Evolutionary conservation across 768 basidiomycete genomes (phyloP).

Genomic region (Heimioporus sp.): DNA sequence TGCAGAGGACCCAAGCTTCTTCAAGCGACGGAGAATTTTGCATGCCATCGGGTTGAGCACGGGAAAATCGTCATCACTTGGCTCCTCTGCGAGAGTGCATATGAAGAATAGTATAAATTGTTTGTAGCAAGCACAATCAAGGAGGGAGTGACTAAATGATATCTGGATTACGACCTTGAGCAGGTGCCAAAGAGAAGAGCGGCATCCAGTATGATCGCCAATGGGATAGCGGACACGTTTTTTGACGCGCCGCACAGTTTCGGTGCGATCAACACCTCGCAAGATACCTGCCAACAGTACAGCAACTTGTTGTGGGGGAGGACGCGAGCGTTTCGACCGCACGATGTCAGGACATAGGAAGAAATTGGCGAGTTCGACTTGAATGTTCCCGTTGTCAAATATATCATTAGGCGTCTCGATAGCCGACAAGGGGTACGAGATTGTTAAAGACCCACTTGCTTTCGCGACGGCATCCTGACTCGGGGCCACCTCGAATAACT

Average conservation of each 20-base stretch:
- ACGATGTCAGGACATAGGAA: too few species aligned
- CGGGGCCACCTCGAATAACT: constrained; percentile 43
- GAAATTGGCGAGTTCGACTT: constrained; percentile 15
- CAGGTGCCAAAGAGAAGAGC: not conserved
- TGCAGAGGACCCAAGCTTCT: constrained; percentile 13
- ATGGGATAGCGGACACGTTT: too few species aligned
- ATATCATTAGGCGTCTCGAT: constrained; percentile 7
- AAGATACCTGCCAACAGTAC: too few species aligned
- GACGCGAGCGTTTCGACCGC: too few species aligned
- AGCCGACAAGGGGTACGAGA: constrained; percentile 21
- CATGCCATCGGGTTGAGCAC: constrained; percentile 24
- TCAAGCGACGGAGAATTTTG: constrained; percentile 17
- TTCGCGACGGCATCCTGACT: too few species aligned
- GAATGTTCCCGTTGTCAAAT: constrained; percentile 11
- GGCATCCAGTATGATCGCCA: not conserved
- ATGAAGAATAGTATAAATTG: constrained; percentile 45
- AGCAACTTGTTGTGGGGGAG: too few species aligned
- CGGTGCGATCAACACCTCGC: too few species aligned
- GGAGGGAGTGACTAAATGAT: constrained; percentile 7
- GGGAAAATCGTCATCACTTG: constrained; percentile 7
- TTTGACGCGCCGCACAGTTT: too few species aligned
- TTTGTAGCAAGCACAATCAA: constrained; percentile 37
- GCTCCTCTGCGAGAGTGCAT: constrained; percentile 20
- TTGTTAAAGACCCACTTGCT: not conserved
- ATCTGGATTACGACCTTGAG: constrained; percentile 22